These are phyloP conservation scores for Zelonia costaricensis DNA, from an alignment of 208 protist species.

Conservation along the genomic window DNA sequence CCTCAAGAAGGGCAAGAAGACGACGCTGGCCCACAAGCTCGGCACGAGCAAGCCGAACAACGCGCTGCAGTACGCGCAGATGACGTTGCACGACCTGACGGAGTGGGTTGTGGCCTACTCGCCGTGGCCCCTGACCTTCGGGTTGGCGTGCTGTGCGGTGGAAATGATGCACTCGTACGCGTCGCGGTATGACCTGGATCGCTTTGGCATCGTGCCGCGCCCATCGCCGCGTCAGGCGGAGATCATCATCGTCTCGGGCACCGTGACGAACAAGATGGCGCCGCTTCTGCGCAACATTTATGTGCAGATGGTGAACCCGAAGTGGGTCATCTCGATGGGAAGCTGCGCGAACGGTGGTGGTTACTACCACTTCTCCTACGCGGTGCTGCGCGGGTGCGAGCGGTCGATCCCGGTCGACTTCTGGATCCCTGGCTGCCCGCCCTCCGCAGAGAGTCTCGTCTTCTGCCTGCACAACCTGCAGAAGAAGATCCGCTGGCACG, in stretches of 20 bases:
- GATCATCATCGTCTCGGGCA: constrained; percentile 99
- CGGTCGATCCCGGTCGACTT: constrained; percentile 98
- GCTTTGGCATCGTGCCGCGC: constrained; percentile 97
- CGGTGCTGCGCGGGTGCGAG: constrained; percentile 97
- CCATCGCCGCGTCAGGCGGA: constrained; percentile 96
- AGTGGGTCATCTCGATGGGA: constrained; percentile 95
- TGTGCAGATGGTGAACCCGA: constrained; percentile 97
- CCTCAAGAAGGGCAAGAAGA: constrained; percentile 91
- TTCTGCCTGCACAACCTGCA: constrained; percentile 92
- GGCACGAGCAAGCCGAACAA: constrained; percentile 93
- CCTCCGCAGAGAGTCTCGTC: constrained; percentile 94
- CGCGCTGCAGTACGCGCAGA: constrained; percentile 90
- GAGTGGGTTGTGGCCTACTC: constrained; percentile 94
- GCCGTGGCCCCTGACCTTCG: constrained; percentile 98
- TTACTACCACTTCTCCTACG: constrained; percentile 99
- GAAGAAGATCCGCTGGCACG: constrained; percentile 94
- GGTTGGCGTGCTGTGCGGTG: constrained; percentile 97
- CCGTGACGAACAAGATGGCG: constrained; percentile 99
- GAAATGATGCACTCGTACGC: constrained; percentile 98
- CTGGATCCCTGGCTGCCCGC: constrained; percentile 99
- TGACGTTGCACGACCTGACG: constrained; percentile 89
- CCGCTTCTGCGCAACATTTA: constrained; percentile 97
- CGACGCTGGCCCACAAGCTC: constrained; percentile 85
- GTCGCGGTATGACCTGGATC: constrained; percentile 97
- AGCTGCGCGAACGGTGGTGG: constrained; percentile 98